Evolutionary conservation across 768 basidiomycete genomes (phyloP).

Genomic region (Boletus bicolor): DNA sequence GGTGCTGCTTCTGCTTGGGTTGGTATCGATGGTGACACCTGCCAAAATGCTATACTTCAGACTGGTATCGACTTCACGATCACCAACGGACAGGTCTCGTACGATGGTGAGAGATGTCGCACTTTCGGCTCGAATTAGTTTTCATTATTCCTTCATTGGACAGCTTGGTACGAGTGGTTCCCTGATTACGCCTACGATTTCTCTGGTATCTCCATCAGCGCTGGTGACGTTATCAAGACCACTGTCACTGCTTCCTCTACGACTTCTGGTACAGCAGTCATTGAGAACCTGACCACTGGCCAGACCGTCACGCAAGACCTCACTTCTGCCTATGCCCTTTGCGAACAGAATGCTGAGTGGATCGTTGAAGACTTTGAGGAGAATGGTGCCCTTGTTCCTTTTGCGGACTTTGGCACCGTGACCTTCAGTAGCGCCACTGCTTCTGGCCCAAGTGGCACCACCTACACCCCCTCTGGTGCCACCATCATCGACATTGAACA

Average conservation of each 20-base stretch:
- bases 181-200: conserved; percentile 12
- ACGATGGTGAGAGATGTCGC: too few relatives aligned
- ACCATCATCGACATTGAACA: conserved; percentile 13
- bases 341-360: conserved; percentile 20
- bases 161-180: too few relatives aligned
- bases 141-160: too few relatives aligned
- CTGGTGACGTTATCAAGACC: conserved; percentile 16
- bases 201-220: conserved; percentile 6
- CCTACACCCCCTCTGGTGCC: conserved; percentile 10
- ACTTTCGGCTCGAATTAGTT: too few relatives aligned
- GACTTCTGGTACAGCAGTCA: conserved; percentile 15
- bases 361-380: conserved; percentile 22
- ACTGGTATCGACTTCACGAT: too few relatives aligned
- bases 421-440: conserved; percentile 14
- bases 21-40: conserved; percentile 27
- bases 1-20: conserved; percentile 23
- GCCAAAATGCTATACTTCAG: too few relatives aligned
- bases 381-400: background rate
- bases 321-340: conserved; percentile 17
- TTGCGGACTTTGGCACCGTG: conserved; percentile 23
- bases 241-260: conserved; percentile 18
- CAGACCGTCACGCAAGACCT: conserved; percentile 2
- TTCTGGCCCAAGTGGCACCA: background rate
- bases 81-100: too few relatives aligned
- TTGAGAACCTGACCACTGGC: conserved; percentile 21